Conservation (phyloP, 2,329 filamentous ascomycete species). For the Pseudogymnoascus sp. region DNA sequence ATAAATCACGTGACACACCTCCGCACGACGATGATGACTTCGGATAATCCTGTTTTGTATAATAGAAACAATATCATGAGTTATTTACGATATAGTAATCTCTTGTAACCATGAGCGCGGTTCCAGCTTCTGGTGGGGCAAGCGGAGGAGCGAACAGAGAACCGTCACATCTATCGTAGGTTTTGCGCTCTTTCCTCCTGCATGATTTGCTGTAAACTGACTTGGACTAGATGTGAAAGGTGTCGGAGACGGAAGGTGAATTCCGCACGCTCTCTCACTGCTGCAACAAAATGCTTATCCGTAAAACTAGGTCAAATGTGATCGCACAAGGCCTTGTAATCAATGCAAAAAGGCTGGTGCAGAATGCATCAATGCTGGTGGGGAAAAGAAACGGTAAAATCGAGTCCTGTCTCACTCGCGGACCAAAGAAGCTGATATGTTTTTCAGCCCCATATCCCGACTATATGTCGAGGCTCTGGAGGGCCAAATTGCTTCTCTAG, state of each 20-base stretch:
- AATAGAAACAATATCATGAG: background rate
- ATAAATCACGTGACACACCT: background rate
- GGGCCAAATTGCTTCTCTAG: constrained; percentile 39
- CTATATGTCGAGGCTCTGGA: constrained; percentile 42
- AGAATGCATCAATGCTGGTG: constrained; percentile 35
- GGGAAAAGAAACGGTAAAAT: constrained; percentile 36
- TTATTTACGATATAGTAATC: background rate
- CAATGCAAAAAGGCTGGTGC: constrained; percentile 38
- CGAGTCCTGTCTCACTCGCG: background rate
- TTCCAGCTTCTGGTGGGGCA: background rate
- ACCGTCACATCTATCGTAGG: constrained; percentile 5
- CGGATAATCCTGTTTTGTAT: constrained; percentile 1
- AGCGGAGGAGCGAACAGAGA: constrained; percentile 8
- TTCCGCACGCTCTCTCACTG: background rate
- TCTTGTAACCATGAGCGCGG: constrained; percentile 1
- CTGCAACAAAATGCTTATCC: constrained; percentile 10
- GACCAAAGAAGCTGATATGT: background rate
- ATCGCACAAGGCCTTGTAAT: constrained; percentile 43
- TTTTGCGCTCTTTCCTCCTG: background rate
- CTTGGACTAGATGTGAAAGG: constrained; percentile 33
- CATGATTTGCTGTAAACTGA: background rate
- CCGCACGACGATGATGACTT: background rate
- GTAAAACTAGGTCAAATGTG: constrained; percentile 44
- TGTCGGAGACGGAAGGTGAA: constrained; percentile 38
- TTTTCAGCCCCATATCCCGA: constrained; percentile 36